phyloP scores from a whole-genome alignment of 768 basidiomycete species.

The Arthromyces matolae region DNA sequence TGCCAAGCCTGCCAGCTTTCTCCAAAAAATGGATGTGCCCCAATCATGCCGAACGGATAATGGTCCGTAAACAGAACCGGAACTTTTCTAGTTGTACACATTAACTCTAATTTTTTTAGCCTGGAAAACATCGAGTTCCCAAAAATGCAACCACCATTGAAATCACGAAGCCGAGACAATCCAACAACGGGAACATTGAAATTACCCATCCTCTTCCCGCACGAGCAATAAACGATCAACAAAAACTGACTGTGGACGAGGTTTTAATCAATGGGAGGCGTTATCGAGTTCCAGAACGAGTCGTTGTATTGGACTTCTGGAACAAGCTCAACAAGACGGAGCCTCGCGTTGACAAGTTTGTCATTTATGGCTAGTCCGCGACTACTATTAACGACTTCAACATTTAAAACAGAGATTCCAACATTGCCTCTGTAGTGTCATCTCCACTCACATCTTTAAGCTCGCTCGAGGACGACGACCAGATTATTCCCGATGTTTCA shows the following conservation, averaged over 20 bases:
- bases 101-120: conserved; percentile 40
- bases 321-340: conserved; percentile 59
- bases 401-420: conserved; percentile 32
- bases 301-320: conserved; percentile 96
- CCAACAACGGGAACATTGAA: conserved; percentile 92
- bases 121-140: conserved; percentile 75
- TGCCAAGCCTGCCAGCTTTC: conserved; percentile 78
- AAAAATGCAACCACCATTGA: conserved; percentile 68
- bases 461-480: conserved; percentile 63
- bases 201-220: conserved; percentile 66
- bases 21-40: conserved; percentile 99
- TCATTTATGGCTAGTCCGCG: too few relatives aligned
- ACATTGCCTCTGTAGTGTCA: conserved; percentile 49
- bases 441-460: conserved; percentile 75
- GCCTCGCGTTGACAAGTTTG: conserved; percentile 39
- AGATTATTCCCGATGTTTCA: conserved; percentile 23
- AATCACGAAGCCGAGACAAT: conserved; percentile 65
- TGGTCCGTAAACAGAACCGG: conserved; percentile 56
- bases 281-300: conserved; percentile 89
- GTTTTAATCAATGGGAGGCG: conserved; percentile 84
- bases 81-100: conserved; percentile 9
- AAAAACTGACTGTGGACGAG: conserved; percentile 68
- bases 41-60: conserved; percentile 84
- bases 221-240: conserved; percentile 31
- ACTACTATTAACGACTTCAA: too few relatives aligned